Percentiles rank a stretch among this genome's conserved stretches.
Conservation (phyloP, 2,329 filamentous ascomycete genomes). For the Paecilomyces formosus region DNA sequence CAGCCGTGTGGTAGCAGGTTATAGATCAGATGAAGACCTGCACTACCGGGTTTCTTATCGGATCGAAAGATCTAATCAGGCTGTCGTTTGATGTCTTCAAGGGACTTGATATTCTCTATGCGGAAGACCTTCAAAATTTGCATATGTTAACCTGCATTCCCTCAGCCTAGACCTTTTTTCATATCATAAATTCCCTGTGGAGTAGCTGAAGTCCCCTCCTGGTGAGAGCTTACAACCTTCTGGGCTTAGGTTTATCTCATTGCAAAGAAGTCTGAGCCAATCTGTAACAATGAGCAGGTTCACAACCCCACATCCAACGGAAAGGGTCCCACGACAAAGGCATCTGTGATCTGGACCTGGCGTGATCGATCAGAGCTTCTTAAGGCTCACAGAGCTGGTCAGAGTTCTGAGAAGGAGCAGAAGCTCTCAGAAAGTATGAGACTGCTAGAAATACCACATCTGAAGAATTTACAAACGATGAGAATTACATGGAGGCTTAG, state of each 20-base stretch:
- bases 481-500: too few relatives aligned
- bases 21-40: too few relatives aligned
- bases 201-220: not conserved
- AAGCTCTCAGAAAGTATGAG: not conserved
- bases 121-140: not conserved
- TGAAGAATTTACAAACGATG: too few relatives aligned
- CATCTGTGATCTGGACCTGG: not conserved
- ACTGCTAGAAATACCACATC: not conserved
- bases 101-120: not conserved
- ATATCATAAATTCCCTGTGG: not conserved
- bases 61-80: not conserved
- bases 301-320: not conserved
- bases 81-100: not conserved
- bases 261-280: not conserved
- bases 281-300: not conserved
- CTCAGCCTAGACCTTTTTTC: too few relatives aligned
- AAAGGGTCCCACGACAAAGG: not conserved
- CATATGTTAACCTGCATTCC: not conserved
- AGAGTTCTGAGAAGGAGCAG: not conserved
- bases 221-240: not conserved
- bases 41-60: not conserved
- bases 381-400: not conserved
- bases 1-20: too few relatives aligned
- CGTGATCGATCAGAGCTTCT: not conserved
- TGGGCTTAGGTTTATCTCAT: not conserved